Conservation (phyloP, 352 stramenopile species). For the Lagenidium giganteum region DNA sequence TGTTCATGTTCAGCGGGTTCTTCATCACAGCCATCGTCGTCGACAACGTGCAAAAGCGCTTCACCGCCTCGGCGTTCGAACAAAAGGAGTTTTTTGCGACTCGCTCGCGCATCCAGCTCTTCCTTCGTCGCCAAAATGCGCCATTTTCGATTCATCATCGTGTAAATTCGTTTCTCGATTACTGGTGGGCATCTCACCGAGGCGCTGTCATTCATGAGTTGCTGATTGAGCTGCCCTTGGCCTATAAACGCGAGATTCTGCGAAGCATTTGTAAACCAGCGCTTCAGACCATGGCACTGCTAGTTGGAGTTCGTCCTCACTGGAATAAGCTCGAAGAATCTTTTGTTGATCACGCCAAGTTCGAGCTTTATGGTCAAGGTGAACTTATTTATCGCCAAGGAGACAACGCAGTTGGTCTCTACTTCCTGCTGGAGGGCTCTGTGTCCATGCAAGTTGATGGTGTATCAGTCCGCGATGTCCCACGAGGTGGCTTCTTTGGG, state of each 20-base stretch:
- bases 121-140: conserved; percentile 35
- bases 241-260: conserved; percentile 30
- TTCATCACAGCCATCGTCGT: conserved; percentile 43
- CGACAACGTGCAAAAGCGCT: conserved; percentile 45
- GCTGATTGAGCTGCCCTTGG: conserved; percentile 24
- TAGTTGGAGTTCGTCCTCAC: conserved; percentile 14
- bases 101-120: conserved; percentile 35
- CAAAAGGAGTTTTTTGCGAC: conserved; percentile 42
- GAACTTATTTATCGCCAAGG: conserved; percentile 33
- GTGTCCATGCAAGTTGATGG: conserved; percentile 11
- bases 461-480: conserved; percentile 13
- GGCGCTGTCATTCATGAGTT: conserved; percentile 34
- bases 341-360: conserved; percentile 29
- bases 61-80: conserved; percentile 40
- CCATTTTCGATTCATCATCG: conserved; percentile 33
- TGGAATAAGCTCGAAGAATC: conserved; percentile 26
- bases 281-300: conserved; percentile 25
- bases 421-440: conserved; percentile 28
- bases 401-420: conserved; percentile 27
- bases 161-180: conserved; percentile 39
- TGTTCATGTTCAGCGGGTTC: conserved; percentile 48
- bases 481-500: conserved; percentile 25
- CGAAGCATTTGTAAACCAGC: conserved; percentile 27
- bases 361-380: conserved; percentile 33
- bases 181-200: conserved; percentile 41